Percentiles rank a stretch among this genome's conserved stretches.
phyloP scores from a whole-genome alignment of 495 filamentous ascomycete genomes.

The Lasiosphaeria ovina region DNA sequence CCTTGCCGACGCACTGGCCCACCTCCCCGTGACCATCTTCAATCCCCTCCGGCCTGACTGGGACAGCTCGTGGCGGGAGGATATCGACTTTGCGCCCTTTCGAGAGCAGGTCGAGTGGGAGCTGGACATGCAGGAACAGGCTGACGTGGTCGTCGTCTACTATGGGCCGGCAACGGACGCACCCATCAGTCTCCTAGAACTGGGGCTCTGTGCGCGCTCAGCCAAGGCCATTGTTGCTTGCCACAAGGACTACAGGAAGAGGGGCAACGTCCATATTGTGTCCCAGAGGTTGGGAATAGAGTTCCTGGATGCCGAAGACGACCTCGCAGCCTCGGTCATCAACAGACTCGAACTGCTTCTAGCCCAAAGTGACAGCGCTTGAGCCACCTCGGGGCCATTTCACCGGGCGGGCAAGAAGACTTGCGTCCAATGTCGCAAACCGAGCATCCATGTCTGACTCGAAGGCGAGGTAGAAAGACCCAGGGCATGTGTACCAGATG shows the following conservation, averaged over 20 bases:
- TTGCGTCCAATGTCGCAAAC: too few species aligned
- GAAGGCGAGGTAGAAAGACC: too few species aligned
- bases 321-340: constrained; percentile 9
- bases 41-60: constrained; percentile 57
- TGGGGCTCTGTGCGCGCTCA: constrained; percentile 44
- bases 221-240: constrained; percentile 53
- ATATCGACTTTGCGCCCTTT: constrained; percentile 43
- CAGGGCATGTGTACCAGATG: too few species aligned
- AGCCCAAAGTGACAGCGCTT: neutral
- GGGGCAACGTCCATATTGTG: constrained; percentile 56
- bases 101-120: constrained; percentile 59
- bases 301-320: constrained; percentile 33
- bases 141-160: constrained; percentile 55
- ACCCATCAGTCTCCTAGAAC: constrained; percentile 29
- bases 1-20: constrained; percentile 33
- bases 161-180: constrained; percentile 43
- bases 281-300: constrained; percentile 44
- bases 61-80: constrained; percentile 51
- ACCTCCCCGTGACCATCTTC: constrained; percentile 53
- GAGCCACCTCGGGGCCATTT: neutral
- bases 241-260: constrained; percentile 52
- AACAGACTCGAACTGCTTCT: neutral
- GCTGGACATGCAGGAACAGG: constrained; percentile 50
- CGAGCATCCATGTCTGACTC: too few species aligned
- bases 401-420: too few species aligned